These are phyloP conservation scores for Entonaema liquescens DNA, from an alignment of 495 filamentous ascomycete species.

Conservation along the genomic window DNA sequence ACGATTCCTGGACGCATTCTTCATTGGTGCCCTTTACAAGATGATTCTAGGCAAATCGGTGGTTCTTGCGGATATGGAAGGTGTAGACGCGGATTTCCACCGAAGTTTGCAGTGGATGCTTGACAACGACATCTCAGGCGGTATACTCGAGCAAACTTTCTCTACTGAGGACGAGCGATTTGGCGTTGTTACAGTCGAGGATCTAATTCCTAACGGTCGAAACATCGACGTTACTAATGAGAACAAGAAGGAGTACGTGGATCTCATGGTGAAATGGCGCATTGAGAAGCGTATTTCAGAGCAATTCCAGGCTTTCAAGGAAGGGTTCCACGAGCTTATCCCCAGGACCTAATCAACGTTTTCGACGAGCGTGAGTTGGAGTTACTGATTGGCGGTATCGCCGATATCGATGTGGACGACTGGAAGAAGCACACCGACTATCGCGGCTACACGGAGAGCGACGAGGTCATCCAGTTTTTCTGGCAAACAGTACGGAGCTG, in stretches of 20 bases:
- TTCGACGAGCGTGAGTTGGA: slow-evolving; percentile 98
- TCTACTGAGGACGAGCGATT: slow-evolving; percentile 97
- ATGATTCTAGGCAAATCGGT: slow-evolving; percentile 98
- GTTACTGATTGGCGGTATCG: slow-evolving; percentile 96
- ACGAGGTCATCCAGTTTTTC: slow-evolving; percentile 97
- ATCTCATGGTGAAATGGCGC: slow-evolving; percentile 98
- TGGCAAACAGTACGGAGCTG: slow-evolving; percentile 96
- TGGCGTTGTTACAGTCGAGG: slow-evolving; percentile 88
- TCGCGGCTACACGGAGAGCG: slow-evolving; percentile 96
- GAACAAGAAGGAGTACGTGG: slow-evolving; percentile 94
- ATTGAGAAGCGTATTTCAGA: slow-evolving; percentile 98
- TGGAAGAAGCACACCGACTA: slow-evolving; percentile 99
- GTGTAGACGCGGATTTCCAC: slow-evolving; percentile 97
- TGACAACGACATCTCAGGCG: slow-evolving; percentile 92
- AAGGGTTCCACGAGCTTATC: slow-evolving; percentile 97
- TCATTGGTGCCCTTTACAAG: slow-evolving; percentile 99
- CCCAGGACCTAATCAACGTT: slow-evolving; percentile 94
- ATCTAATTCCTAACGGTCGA: slow-evolving; percentile 88
- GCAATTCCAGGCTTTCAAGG: slow-evolving; percentile 97
- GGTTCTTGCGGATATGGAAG: slow-evolving; percentile 94
- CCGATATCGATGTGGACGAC: slow-evolving; percentile 98
- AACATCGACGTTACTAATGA: slow-evolving; percentile 96
- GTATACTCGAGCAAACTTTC: slow-evolving; percentile 92
- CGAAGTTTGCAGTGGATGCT: slow-evolving; percentile 94
- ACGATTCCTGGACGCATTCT: slow-evolving; percentile 97